Percentiles rank a stretch among this genome's conserved stretches.
These are phyloP conservation scores for Penicillium digitatum DNA, from an alignment of 2,329 filamentous ascomycete species.

Conservation along the genomic window DNA sequence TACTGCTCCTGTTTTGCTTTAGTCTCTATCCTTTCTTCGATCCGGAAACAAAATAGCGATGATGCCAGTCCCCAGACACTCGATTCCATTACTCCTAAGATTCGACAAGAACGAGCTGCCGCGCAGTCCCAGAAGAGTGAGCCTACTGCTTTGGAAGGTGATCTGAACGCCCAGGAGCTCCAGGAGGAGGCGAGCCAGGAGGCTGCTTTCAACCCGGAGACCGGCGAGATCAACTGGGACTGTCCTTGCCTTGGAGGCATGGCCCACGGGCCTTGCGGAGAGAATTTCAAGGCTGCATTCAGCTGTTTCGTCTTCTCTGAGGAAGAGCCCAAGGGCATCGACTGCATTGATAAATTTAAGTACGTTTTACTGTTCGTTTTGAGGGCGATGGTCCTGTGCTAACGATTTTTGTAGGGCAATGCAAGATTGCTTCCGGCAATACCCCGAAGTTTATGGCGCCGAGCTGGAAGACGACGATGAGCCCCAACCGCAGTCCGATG, in stretches of 20 bases:
- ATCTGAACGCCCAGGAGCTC: constrained; percentile 51
- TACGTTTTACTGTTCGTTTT: constrained; percentile 47
- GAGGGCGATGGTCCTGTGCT: constrained; percentile 15
- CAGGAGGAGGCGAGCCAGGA: constrained; percentile 81
- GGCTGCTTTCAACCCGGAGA: constrained; percentile 96
- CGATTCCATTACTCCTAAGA: constrained; percentile 62
- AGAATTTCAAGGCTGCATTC: constrained; percentile 92
- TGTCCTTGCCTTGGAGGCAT: constrained; percentile 96
- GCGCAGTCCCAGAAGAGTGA: constrained; percentile 11
- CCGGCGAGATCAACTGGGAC: constrained; percentile 99
- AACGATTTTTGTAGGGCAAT: constrained; percentile 63
- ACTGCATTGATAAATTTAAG: constrained; percentile 98
- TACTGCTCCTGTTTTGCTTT: neutral
- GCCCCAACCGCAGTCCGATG: constrained; percentile 33
- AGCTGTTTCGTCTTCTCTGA: constrained; percentile 97
- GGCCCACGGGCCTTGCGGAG: constrained; percentile 92
- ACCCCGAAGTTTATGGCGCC: constrained; percentile 88
- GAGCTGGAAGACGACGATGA: constrained; percentile 74
- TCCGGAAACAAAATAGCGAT: constrained; percentile 31
- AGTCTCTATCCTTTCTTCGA: constrained; percentile 34
- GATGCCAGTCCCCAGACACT: constrained; percentile 59
- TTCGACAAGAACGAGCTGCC: constrained; percentile 29
- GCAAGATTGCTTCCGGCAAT: constrained; percentile 92
- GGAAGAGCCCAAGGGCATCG: constrained; percentile 95
- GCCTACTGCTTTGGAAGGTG: constrained; percentile 14